Evolutionary conservation across 108 stramenopile species (phyloP).

Genomic region (Craspedostauros australis): DNA sequence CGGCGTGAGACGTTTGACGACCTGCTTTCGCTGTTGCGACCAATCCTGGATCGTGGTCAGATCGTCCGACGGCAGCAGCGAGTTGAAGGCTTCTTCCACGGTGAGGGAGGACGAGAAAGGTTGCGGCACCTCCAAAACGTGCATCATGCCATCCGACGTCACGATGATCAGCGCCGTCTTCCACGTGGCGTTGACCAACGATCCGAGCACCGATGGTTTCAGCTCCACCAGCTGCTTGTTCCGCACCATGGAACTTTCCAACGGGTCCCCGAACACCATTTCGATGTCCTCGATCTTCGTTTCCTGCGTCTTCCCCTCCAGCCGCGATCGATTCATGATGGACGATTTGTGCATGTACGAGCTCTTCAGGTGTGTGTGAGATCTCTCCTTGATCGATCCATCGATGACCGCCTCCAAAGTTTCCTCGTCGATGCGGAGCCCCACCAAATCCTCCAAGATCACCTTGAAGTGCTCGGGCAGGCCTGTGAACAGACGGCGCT

Average conservation of each 20-base stretch:
- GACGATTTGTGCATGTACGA: slow-evolving; percentile 46
- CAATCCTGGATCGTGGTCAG: slow-evolving; percentile 14
- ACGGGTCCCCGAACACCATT: slow-evolving; percentile 17
- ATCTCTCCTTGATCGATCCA: slow-evolving; percentile 47
- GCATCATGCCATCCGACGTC: slow-evolving; percentile 53
- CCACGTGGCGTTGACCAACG: slow-evolving; percentile 47
- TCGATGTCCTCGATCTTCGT: slow-evolving; percentile 21
- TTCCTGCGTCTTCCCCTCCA: slow-evolving; percentile 19
- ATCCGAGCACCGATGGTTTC: slow-evolving; percentile 23
- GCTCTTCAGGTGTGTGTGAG: slow-evolving; percentile 46
- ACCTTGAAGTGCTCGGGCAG: slow-evolving; percentile 39
- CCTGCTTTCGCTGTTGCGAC: slow-evolving; percentile 11
- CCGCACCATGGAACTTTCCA: slow-evolving; percentile 19
- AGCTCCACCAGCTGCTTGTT: slow-evolving; percentile 20
- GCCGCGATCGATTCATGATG: slow-evolving; percentile 29
- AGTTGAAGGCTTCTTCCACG: slow-evolving; percentile 18
- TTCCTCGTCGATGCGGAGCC: slow-evolving; percentile 57
- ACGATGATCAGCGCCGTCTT: slow-evolving; percentile 52
- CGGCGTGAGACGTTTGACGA: slow-evolving; percentile 16
- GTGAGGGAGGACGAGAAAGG: background rate
- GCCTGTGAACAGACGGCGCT: slow-evolving; percentile 51
- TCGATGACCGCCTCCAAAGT: slow-evolving; percentile 59
- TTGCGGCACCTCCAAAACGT: slow-evolving; percentile 51
- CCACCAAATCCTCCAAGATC: slow-evolving; percentile 53
- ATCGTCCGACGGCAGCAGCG: slow-evolving; percentile 14